Percentiles rank a stretch among this genome's conserved stretches.
These are phyloP conservation scores for Apiospora sp. DNA, from an alignment of 2,329 filamentous ascomycete species.

Conservation along the genomic window DNA sequence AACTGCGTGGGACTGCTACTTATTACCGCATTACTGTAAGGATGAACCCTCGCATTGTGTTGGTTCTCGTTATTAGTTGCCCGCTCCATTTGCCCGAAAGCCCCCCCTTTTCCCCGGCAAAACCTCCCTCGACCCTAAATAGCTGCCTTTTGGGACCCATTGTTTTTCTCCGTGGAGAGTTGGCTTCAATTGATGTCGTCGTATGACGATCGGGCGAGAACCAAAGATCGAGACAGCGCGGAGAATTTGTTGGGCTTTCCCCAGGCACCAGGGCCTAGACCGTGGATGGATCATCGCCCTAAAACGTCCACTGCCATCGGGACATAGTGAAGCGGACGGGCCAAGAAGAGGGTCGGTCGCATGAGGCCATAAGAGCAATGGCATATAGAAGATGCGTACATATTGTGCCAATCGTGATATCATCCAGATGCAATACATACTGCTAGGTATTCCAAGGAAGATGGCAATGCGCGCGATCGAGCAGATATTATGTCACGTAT, in stretches of 20 bases:
- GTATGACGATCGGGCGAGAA: slow-evolving; percentile 17
- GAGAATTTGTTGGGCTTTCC: slow-evolving; percentile 21
- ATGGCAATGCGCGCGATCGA: slow-evolving; percentile 11
- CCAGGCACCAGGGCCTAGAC: slow-evolving; percentile 10
- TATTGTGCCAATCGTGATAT: not conserved
- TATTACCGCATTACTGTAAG: slow-evolving; percentile 7
- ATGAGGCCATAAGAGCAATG: not conserved
- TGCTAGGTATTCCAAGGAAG: not conserved
- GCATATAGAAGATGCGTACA: not conserved
- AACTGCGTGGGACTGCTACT: not conserved
- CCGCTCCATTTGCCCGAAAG: slow-evolving; percentile 8
- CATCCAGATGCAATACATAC: not conserved
- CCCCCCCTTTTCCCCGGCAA: not conserved
- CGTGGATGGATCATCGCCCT: not conserved
- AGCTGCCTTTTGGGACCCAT: not conserved
- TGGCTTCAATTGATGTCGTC: slow-evolving; percentile 13
- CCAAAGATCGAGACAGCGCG: not conserved
- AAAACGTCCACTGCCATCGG: not conserved
- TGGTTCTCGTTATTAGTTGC: not conserved
- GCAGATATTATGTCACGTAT: not conserved
- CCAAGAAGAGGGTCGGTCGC: not conserved
- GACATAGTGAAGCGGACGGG: not conserved
- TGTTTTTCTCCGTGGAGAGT: not conserved
- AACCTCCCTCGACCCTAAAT: not conserved
- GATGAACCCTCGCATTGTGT: not conserved